Evolutionary conservation across 768 basidiomycete genomes (phyloP).

Genomic region (Coprinopsis sp.): DNA sequence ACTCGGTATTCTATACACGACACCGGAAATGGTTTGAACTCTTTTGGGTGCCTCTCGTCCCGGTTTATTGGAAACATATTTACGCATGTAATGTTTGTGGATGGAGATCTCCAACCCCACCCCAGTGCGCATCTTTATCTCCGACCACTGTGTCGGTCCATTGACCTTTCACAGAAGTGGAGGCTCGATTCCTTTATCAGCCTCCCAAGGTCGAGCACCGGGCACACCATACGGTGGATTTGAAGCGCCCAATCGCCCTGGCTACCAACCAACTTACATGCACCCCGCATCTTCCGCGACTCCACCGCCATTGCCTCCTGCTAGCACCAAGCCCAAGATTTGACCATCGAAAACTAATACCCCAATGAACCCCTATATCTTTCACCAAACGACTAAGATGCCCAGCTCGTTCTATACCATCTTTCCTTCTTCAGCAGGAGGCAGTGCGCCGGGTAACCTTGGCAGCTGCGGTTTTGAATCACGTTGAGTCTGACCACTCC

Average conservation of each 20-base stretch:
- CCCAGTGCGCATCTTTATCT: background rate
- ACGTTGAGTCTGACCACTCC: no score
- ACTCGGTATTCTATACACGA: conserved; percentile 58
- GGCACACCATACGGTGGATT: conserved; percentile 17
- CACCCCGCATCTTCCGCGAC: background rate
- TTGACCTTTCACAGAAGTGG: conserved; percentile 14
- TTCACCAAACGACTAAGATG: no score
- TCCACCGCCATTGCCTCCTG: background rate
- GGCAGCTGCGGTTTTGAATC: no score
- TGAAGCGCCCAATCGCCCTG: conserved; percentile 29
- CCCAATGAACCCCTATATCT: no score
- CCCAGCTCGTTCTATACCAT: no score
- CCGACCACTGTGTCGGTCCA: background rate
- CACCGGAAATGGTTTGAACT: conserved; percentile 71
- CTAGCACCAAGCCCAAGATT: background rate
- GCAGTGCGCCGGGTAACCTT: no score
- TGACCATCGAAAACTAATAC: no score
- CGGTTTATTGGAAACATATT: conserved; percentile 54
- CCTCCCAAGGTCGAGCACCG: conserved; percentile 24
- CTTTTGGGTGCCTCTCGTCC: conserved; percentile 69
- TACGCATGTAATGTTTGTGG: conserved; percentile 74
- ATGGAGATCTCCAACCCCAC: conserved; percentile 46
- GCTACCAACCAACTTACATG: conserved; percentile 39
- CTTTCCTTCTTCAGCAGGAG: no score
- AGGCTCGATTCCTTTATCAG: conserved; percentile 19